These are phyloP conservation scores for Diaporthe citrichinensis DNA, from an alignment of 2,329 filamentous ascomycete genomes.

Conservation along the genomic window DNA sequence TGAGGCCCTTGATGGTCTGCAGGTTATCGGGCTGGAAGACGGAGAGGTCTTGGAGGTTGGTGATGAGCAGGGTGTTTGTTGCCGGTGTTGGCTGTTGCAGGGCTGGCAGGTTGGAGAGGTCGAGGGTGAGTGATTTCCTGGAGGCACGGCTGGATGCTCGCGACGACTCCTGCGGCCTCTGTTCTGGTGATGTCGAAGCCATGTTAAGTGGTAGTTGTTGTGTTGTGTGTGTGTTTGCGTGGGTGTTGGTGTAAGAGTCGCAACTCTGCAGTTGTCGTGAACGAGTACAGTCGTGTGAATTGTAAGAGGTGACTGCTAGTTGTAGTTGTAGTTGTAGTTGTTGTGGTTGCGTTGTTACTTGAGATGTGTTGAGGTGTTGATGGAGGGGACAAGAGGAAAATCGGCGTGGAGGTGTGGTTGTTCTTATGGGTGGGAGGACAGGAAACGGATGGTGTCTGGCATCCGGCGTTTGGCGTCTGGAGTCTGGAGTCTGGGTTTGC, in stretches of 20 bases:
- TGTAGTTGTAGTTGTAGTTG: neutral
- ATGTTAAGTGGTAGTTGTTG: slow-evolving; percentile 34
- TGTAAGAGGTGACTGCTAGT: neutral
- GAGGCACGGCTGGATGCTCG: slow-evolving; percentile 63
- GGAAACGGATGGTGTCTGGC: slow-evolving; percentile 14
- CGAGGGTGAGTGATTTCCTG: slow-evolving; percentile 73
- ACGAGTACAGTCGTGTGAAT: neutral
- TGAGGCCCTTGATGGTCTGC: slow-evolving; percentile 79
- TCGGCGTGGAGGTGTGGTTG: slow-evolving; percentile 11
- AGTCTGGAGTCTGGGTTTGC: slow-evolving; percentile 24
- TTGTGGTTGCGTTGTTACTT: neutral
- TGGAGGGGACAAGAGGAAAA: neutral
- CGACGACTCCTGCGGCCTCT: slow-evolving; percentile 49
- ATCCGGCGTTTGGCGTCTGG: slow-evolving; percentile 17
- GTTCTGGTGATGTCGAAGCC: slow-evolving; percentile 41
- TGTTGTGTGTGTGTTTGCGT: slow-evolving; percentile 16
- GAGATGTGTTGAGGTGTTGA: neutral
- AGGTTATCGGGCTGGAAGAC: slow-evolving; percentile 84
- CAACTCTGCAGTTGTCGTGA: neutral
- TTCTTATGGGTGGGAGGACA: slow-evolving; percentile 31
- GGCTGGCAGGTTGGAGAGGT: slow-evolving; percentile 80
- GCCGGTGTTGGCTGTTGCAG: slow-evolving; percentile 79
- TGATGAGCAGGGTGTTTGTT: slow-evolving; percentile 88
- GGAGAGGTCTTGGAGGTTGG: slow-evolving; percentile 80
- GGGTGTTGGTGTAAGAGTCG: slow-evolving; percentile 9